Evolutionary conservation across 2,329 filamentous ascomycete genomes (phyloP).

Genomic region (Pestalotiopsis sp.): DNA sequence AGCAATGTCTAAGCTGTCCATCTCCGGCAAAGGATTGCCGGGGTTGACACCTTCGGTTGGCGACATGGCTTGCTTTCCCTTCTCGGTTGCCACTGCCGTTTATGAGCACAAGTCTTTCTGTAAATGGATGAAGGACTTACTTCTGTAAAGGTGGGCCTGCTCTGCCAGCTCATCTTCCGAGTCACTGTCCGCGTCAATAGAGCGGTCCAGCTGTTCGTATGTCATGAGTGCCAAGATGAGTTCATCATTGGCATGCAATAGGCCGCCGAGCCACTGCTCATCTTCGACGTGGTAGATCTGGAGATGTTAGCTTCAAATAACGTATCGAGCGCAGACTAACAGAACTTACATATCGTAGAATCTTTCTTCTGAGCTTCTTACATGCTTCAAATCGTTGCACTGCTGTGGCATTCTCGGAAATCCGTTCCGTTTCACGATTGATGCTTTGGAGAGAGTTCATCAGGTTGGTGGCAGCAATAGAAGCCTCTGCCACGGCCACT

Average conservation of each 20-base stretch:
- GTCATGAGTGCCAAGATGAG: slow-evolving; percentile 92
- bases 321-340: background rate
- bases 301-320: slow-evolving; percentile 19
- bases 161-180: slow-evolving; percentile 68
- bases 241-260: slow-evolving; percentile 93
- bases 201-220: slow-evolving; percentile 89
- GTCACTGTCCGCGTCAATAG: slow-evolving; percentile 74
- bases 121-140: slow-evolving; percentile 37
- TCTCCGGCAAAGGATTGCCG: slow-evolving; percentile 35
- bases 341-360: slow-evolving; percentile 72
- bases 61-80: slow-evolving; percentile 48
- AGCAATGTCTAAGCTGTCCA: slow-evolving; percentile 45
- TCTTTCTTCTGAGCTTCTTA: slow-evolving; percentile 80
- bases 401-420: slow-evolving; percentile 79
- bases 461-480: slow-evolving; percentile 88
- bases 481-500: slow-evolving; percentile 82
- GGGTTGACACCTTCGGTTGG: slow-evolving; percentile 34
- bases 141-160: slow-evolving; percentile 64
- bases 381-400: slow-evolving; percentile 80
- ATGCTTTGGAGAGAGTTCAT: slow-evolving; percentile 85
- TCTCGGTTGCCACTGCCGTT: slow-evolving; percentile 51
- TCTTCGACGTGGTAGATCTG: slow-evolving; percentile 86
- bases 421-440: slow-evolving; percentile 84
- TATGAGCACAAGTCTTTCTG: slow-evolving; percentile 21
- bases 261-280: slow-evolving; percentile 86